These are phyloP conservation scores for Cladobotryum mycophilum DNA, from an alignment of 2,329 filamentous ascomycete species.

Conservation along the genomic window DNA sequence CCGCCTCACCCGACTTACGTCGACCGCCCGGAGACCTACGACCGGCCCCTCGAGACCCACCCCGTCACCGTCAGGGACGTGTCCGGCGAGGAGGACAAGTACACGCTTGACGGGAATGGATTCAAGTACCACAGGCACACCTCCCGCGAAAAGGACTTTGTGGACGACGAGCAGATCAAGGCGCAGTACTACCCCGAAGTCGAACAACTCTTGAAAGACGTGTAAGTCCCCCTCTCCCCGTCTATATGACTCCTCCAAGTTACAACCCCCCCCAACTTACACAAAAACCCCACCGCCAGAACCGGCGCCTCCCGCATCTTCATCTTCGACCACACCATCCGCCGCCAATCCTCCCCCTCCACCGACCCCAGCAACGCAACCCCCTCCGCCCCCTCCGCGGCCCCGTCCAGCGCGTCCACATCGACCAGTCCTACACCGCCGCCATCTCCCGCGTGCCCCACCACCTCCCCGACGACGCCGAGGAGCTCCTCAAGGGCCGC, in stretches of 20 bases:
- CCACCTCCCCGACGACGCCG: constrained; percentile 38
- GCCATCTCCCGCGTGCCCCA: constrained; percentile 34
- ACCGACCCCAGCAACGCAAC: constrained; percentile 35
- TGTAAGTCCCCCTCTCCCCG: constrained; percentile 28
- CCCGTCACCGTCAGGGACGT: constrained; percentile 29
- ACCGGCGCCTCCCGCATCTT: constrained; percentile 50
- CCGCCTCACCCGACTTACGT: constrained; percentile 31
- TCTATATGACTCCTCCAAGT: background rate
- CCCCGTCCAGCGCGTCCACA: constrained; percentile 43
- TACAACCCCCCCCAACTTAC: background rate
- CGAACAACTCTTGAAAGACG: constrained; percentile 57
- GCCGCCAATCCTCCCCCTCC: constrained; percentile 25
- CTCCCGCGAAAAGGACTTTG: constrained; percentile 31
- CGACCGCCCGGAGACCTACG: constrained; percentile 29
- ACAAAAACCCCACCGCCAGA: constrained; percentile 23
- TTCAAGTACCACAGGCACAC: constrained; percentile 29
- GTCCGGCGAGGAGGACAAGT: constrained; percentile 29
- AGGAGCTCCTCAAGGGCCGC: constrained; percentile 37
- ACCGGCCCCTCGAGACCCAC: constrained; percentile 22
- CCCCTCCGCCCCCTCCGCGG: constrained; percentile 38
- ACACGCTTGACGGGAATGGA: constrained; percentile 32
- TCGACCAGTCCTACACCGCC: constrained; percentile 49
- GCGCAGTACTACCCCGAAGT: constrained; percentile 66
- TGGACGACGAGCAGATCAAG: constrained; percentile 56
- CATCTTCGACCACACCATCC: constrained; percentile 59